Evolutionary conservation across 192 early-diverging fungal genomes (phyloP), one percentile per base, ranked within the genome.

Genomic region (Jimgerdemannia flammicorona): DNA sequence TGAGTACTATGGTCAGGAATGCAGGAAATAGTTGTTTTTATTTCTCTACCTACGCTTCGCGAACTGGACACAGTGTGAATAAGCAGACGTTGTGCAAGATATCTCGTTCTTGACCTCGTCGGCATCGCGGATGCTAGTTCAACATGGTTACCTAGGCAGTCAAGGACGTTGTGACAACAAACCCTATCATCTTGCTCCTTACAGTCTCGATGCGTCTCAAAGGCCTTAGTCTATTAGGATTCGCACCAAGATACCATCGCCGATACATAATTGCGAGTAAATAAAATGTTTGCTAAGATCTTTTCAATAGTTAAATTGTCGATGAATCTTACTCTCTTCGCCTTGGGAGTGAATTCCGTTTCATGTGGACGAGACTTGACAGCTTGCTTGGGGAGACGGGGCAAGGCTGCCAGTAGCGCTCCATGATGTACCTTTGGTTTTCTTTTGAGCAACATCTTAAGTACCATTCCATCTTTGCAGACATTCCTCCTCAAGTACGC

Each of bases 321-420:
- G 3, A 66, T 44, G 70, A 69, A 75, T 75, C 3, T 75, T 59
- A 67, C 67, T 44, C 66, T 75, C 63, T 54, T 75, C 67, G 67
- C 3, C 66, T 75, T 43, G 68, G 67, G 74, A 69, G 74, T 75
- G 67, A 75, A 75, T 75, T 75, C 74, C 67, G 73, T 74, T 67
- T 74, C 73, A 75, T 69, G 67, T 1, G 49, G 43, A 64, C 67
- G 74, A 41, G 69, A 75, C 66, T 75, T 70, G 49, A 70, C 40
- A 63, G 74, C 69, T 75, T 41, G 69, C 49, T 70, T 75, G 3
- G 44, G 69, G 43, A 75, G 74, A 75, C 29, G 19, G 69, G 67
- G 44, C 74, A 75, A 75, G 49, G 69, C 49, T 20, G 74, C 74
- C 65, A 75, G 65, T 59, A 75, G 70, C 14, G 43, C 70, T 59